Conservation (phyloP, 192 early-diverging fungal genomes). For the Backusella mclennaniae region DNA sequence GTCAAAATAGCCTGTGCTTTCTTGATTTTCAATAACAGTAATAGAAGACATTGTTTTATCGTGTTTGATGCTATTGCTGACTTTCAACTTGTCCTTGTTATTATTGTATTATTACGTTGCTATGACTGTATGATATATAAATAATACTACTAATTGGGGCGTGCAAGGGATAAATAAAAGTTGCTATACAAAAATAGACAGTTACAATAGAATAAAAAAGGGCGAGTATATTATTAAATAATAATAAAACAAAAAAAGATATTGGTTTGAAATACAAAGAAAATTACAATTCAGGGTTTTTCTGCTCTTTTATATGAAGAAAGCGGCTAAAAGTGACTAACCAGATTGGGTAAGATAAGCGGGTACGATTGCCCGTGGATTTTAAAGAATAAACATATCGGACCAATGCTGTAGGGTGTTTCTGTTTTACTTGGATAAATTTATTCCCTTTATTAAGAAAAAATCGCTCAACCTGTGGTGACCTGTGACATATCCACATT, state of each 20-base stretch:
- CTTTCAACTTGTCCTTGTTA: not conserved
- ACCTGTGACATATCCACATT: not conserved
- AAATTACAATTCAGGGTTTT: not conserved
- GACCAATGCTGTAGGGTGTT: not conserved
- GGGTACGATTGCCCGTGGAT: not conserved
- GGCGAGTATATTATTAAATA: not conserved
- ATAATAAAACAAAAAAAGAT: not conserved
- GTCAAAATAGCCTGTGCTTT: not conserved
- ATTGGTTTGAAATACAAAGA: not conserved
- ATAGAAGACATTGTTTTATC: not conserved
- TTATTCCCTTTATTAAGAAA: constrained; percentile 1
- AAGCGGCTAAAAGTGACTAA: not conserved
- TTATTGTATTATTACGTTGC: not conserved
- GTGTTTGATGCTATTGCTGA: not conserved
- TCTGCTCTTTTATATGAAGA: not conserved
- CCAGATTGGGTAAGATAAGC: constrained; percentile 15
- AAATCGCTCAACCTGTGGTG: not conserved
- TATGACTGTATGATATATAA: not conserved
- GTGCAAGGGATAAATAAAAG: not conserved
- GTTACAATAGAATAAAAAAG: not conserved
- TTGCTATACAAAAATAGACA: not conserved
- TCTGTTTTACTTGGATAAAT: not conserved
- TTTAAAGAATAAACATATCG: not conserved
- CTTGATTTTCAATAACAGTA: not conserved
- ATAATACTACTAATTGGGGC: not conserved